Evolutionary conservation across 495 filamentous ascomycete species (phyloP), one percentile per base, ranked within the genome.

Genomic region (Neurospora tetraspora): DNA sequence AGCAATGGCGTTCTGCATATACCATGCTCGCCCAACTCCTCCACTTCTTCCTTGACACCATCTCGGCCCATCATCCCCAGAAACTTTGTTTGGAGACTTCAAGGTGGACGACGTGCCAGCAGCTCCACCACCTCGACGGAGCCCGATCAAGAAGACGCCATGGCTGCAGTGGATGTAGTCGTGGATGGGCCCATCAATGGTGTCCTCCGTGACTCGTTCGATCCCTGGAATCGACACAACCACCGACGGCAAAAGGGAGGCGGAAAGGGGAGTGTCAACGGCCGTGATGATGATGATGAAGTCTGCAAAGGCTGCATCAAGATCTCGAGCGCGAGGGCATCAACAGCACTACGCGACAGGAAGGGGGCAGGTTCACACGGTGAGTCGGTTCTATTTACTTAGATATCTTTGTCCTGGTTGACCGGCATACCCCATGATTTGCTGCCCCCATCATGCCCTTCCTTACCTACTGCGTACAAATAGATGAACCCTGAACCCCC

Each of bases 281-380:
- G 14, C 27, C 71, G 71, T 20, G 40, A 74, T 18, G 72, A 76
- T 3, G 73, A 77, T 11, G 53, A 73, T 38, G 76, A 70, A 31
- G 74, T 65, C 27, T 82, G 80, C 75, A 69, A 72, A 70, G 80
- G 78, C 68, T 82, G 80, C 71, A 73, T 39, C 71, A 80, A 79
- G 68, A 81, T 81, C 69, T 68, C 69, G 45, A 74, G 72, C 61
- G 72, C 78, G 16, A 73, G 78, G 42, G 77, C 74, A n/a, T 71
- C 73, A 43, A 72, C 72, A 53, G 43, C 42, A 45, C 40, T 61
- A 59, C 69, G 39, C n/a, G 65, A 36, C 39, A 37, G 36, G 40
- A 39, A 40, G 61, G 69, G 70, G 34, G 37, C 69, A 45, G 65
- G 71, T 38, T 71, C 71, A 18, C 69, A 74, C 12, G 73, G 78